Evolutionary conservation across 2,329 filamentous ascomycete species (phyloP), one percentile per base, ranked within the genome.

Genomic region (Sarocladiaceae sp.): DNA sequence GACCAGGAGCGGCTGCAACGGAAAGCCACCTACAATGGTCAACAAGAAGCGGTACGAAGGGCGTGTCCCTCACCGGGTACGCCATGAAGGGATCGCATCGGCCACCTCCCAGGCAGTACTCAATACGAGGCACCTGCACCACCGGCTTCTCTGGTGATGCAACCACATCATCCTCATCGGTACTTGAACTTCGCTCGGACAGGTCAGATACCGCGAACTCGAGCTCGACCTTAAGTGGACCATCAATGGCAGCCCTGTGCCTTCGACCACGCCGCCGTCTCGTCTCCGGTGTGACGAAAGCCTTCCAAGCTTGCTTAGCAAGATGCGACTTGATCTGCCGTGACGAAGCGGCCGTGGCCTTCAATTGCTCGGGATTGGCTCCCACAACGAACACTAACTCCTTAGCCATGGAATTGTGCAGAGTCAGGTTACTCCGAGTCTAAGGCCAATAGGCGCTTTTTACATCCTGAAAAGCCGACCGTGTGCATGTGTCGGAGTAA

Each of bases 21-120:
- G 31, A 5, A 20, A 20, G 2, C 31, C 3, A 51, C 60, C 46
- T 56, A 62, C 61, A 64, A 28, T 64, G 60, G 33, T 64, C 61
- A 6, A 60, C 58, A 40, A 63, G 49, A 3, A 53, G 54, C 12
- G 60, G 60, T 4, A 63, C 56, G 51, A 57, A 56, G 1, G 56
- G 48, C 50, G 50, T 29, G 55, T 57, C 60, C 25, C 54, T 54
- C 4, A 53, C 55, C 8, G 61, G 59, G 53, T 62, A 59, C 3
- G 61, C 53, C 29, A 53, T 55, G 52, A 63, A 64, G 4, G 62
- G 60, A 53, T 63, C 60, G 20, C 61, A 56, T 7, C 60, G 57
- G 18, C 57, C 59, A 29, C 59, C 60, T 17, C 60, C 60, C 6
- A 62, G 58, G n/a, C 51, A 49, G 23, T 51, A 55, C 20, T 63